phyloP scores from a whole-genome alignment of 495 filamentous ascomycete species.

The Cercophora scortea region DNA sequence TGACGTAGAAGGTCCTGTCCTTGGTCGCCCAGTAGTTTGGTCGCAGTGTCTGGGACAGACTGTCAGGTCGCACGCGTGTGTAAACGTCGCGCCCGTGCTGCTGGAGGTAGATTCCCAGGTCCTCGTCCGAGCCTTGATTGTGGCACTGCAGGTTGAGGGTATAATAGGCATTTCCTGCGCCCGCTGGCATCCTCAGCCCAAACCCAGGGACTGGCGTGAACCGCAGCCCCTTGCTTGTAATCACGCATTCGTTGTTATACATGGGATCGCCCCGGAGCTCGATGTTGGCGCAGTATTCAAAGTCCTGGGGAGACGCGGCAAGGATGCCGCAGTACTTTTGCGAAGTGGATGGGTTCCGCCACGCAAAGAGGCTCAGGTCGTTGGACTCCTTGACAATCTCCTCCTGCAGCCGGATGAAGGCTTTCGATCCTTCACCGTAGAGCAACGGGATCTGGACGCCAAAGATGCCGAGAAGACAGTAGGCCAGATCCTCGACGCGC shows the following conservation, averaged over 20 bases:
- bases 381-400: conserved; percentile 12
- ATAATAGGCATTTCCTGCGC: conserved; percentile 4
- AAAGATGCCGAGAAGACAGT: conserved; percentile 24
- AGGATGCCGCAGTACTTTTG: conserved; percentile 10
- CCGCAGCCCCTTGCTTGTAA: conserved; percentile 11
- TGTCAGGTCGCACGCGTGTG: conserved; percentile 7
- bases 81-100: conserved; percentile 16
- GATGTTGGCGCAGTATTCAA: conserved; percentile 1
- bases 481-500: conserved; percentile 16
- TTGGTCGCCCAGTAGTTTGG: too few relatives aligned
- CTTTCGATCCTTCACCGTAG: conserved; percentile 13
- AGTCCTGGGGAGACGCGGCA: conserved; percentile 5
- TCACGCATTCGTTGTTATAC: conserved; percentile 9
- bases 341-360: not conserved
- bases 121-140: not conserved
- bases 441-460: conserved; percentile 12
- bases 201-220: conserved; percentile 7
- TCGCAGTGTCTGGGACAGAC: not conserved
- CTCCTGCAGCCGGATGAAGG: conserved; percentile 14
- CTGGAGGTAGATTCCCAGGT: conserved; percentile 10
- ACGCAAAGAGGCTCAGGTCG: conserved; percentile 11
- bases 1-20: conserved; percentile 8
- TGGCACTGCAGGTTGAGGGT: conserved; percentile 12
- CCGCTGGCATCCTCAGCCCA: not conserved
- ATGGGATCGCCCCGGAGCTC: conserved; percentile 4